These are phyloP conservation scores for Podosphaera leucotricha DNA, from an alignment of 2,329 filamentous ascomycete species.

Conservation along the genomic window DNA sequence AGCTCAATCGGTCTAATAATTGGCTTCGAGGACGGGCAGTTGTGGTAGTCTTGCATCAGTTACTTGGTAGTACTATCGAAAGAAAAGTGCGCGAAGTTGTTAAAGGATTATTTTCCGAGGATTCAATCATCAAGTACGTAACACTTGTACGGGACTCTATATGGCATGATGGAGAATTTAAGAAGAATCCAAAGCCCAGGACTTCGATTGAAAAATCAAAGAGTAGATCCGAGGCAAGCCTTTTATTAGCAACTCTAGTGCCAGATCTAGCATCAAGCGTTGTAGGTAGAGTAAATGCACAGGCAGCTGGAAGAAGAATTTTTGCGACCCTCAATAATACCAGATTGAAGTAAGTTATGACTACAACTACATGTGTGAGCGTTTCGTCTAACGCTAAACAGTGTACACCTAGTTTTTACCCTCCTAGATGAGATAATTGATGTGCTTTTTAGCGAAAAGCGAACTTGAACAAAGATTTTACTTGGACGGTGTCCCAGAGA, in stretches of 20 bases:
- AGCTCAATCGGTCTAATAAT: conserved; percentile 83
- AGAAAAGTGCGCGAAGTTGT: conserved; percentile 78
- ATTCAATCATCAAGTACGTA: conserved; percentile 55
- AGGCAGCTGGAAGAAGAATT: conserved; percentile 67
- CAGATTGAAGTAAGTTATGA: conserved; percentile 51
- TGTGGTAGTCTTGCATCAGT: conserved; percentile 85
- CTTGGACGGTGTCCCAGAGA: background rate
- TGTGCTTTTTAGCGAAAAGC: conserved; percentile 14
- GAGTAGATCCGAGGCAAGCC: conserved; percentile 64
- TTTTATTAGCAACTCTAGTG: conserved; percentile 72
- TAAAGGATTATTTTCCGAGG: conserved; percentile 49
- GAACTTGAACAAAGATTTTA: background rate
- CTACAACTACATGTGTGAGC: background rate
- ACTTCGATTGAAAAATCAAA: conserved; percentile 51
- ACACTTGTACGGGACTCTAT: conserved; percentile 48
- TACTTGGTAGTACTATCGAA: conserved; percentile 88
- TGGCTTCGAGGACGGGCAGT: conserved; percentile 92
- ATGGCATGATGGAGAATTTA: conserved; percentile 50
- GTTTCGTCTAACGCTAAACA: conserved; percentile 6
- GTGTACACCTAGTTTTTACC: conserved; percentile 17
- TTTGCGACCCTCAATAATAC: conserved; percentile 84
- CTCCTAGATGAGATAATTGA: conserved; percentile 17
- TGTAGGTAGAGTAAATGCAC: conserved; percentile 76
- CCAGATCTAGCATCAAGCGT: conserved; percentile 85
- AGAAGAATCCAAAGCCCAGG: conserved; percentile 27